phyloP scores from a whole-genome alignment of 176 grass and related monocot species.

The Dendrocalamus sinicus region DNA sequence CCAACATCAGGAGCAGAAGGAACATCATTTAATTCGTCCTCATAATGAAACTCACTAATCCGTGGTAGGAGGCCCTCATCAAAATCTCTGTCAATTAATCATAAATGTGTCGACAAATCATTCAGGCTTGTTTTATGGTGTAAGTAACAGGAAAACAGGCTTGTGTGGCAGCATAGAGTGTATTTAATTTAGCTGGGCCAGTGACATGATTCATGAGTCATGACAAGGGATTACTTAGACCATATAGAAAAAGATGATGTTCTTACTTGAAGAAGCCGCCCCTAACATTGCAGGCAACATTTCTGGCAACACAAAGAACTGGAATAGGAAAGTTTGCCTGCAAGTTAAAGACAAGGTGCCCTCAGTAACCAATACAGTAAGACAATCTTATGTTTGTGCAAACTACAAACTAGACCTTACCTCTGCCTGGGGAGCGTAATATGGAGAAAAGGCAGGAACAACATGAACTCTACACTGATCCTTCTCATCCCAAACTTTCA shows the following conservation, averaged over 20 bases:
- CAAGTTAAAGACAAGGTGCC: conserved; percentile 23
- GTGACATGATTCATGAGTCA: not conserved
- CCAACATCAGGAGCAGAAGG: conserved; percentile 70
- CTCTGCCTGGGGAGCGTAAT: conserved; percentile 82
- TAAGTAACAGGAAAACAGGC: conserved; percentile 26
- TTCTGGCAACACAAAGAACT: conserved; percentile 75
- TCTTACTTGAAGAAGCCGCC: conserved; percentile 84
- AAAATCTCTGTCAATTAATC: conserved; percentile 65
- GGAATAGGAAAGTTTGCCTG: conserved; percentile 70
- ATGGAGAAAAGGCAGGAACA: conserved; percentile 84
- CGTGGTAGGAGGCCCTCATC: conserved; percentile 69
- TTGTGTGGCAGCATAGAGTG: conserved; percentile 6
- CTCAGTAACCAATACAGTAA: conserved; percentile 42
- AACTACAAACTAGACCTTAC: conserved; percentile 44
- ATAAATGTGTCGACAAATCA: conserved; percentile 13
- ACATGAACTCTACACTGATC: conserved; percentile 75
- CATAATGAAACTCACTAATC: conserved; percentile 59
- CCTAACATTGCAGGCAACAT: conserved; percentile 89
- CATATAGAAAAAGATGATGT: conserved; percentile 36
- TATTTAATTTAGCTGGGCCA: conserved; percentile 30
- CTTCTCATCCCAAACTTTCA: conserved; percentile 90
- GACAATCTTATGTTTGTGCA: conserved; percentile 28
- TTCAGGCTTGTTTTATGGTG: conserved; percentile 16
- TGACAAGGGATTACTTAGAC: conserved; percentile 1
- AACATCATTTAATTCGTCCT: conserved; percentile 67